Evolutionary conservation across 164 flowering plant species (phyloP).

Genomic region (Stephania japonica): DNA sequence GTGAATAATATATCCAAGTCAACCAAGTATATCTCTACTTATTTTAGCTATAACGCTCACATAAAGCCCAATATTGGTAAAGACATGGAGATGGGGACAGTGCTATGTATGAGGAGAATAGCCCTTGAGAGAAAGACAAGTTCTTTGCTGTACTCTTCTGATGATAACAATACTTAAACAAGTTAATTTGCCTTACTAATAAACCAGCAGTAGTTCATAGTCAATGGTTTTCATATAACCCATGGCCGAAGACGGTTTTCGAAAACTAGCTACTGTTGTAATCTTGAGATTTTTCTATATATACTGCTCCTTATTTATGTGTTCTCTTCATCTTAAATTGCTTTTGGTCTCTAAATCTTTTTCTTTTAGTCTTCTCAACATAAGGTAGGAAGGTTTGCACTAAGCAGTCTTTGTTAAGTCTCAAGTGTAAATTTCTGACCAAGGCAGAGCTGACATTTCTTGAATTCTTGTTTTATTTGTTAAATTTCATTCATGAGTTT

Average conservation of each 20-base stretch:
- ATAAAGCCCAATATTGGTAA: not conserved
- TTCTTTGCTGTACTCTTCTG: not conserved
- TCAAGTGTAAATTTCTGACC: not conserved
- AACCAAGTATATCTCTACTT: not conserved
- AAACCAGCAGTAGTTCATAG: not conserved
- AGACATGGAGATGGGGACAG: not conserved
- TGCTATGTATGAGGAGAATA: not conserved
- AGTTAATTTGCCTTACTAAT: not conserved
- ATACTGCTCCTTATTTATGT: not conserved
- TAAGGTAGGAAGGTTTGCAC: not conserved
- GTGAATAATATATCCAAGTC: not conserved
- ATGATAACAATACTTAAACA: not conserved
- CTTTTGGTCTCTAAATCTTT: not conserved
- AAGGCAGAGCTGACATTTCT: not conserved
- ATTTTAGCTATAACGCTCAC: not conserved
- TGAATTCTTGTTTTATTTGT: not conserved
- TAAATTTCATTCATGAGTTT: not conserved
- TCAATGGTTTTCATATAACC: conserved; percentile 3
- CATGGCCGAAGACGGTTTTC: conserved; percentile 3
- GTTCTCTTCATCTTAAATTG: not conserved
- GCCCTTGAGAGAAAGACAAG: not conserved
- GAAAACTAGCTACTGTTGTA: conserved; percentile 1
- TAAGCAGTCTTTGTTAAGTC: not conserved
- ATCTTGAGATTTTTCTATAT: not conserved
- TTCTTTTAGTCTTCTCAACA: not conserved